Percentiles rank a stretch among this genome's conserved stretches.
Evolutionary conservation across 495 filamentous ascomycete genomes (phyloP).

Genomic region (Xylaria grammica): DNA sequence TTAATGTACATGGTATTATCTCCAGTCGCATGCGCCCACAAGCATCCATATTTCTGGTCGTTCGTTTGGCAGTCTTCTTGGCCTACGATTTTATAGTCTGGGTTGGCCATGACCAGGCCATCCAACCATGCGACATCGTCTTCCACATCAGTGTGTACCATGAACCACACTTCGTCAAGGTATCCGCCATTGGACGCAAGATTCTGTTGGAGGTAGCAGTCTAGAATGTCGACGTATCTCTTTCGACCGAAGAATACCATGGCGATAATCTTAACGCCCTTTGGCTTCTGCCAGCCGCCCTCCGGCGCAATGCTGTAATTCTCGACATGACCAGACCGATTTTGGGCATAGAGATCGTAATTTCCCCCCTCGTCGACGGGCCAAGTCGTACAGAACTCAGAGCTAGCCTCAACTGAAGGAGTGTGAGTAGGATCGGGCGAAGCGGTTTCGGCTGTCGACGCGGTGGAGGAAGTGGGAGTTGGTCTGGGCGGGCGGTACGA

Average conservation of each 20-base stretch:
- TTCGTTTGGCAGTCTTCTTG: slow-evolving; percentile 33
- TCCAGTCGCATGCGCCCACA: slow-evolving; percentile 41
- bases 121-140: slow-evolving; percentile 55
- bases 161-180: slow-evolving; percentile 61
- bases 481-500: slow-evolving; percentile 31
- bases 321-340: slow-evolving; percentile 29
- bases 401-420: background rate
- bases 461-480: slow-evolving; percentile 17
- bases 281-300: slow-evolving; percentile 46
- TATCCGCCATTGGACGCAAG: slow-evolving; percentile 57
- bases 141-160: slow-evolving; percentile 52
- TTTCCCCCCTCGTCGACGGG: slow-evolving; percentile 28
- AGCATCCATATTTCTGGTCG: slow-evolving; percentile 38
- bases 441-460: background rate
- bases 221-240: slow-evolving; percentile 54
- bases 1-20: slow-evolving; percentile 56
- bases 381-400: slow-evolving; percentile 39
- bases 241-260: slow-evolving; percentile 55
- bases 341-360: slow-evolving; percentile 23
- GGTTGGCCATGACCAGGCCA: slow-evolving; percentile 28
- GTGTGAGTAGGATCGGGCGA: background rate
- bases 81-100: slow-evolving; percentile 34
- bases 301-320: slow-evolving; percentile 33
- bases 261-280: slow-evolving; percentile 51
- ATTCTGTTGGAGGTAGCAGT: slow-evolving; percentile 63